A percentile compares a stretch with the other conserved stretches of the same genome.
Conservation (phyloP, 805 yeast genomes). For the Ogataea saltuana region DNA sequence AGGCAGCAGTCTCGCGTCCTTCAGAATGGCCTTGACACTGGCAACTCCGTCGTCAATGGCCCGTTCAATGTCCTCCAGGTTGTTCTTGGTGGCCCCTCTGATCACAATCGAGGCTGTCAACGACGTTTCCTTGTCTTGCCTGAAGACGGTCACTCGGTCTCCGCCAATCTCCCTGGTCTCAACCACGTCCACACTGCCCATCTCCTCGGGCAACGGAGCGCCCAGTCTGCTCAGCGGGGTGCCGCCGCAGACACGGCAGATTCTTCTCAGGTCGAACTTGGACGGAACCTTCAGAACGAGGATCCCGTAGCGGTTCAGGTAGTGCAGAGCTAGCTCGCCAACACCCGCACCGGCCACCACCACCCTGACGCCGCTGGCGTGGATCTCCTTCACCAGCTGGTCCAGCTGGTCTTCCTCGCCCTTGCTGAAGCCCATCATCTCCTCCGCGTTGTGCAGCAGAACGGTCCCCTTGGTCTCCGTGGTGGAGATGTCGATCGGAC, state of each 20-base stretch:
- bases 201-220: slow-evolving; percentile 93
- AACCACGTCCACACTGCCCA: slow-evolving; percentile 83
- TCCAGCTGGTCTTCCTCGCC: slow-evolving; percentile 97
- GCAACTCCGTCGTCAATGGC: slow-evolving; percentile 97
- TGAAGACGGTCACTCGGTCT: slow-evolving; percentile 91
- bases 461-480: slow-evolving; percentile 99
- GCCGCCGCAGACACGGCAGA: slow-evolving; percentile 96
- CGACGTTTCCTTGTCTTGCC: slow-evolving; percentile 68
- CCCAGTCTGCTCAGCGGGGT: slow-evolving; percentile 93
- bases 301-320: slow-evolving; percentile 81
- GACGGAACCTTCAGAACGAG: slow-evolving; percentile 88
- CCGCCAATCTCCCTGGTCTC: slow-evolving; percentile 96
- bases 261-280: slow-evolving; percentile 90
- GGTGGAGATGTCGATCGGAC: slow-evolving; percentile 91
- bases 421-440: slow-evolving; percentile 92
- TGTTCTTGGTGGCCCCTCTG: slow-evolving; percentile 95
- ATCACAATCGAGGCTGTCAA: slow-evolving; percentile 90
- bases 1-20: slow-evolving; percentile 78
- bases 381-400: slow-evolving; percentile 75
- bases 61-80: slow-evolving; percentile 91
- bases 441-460: slow-evolving; percentile 90
- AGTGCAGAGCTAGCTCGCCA: slow-evolving; percentile 92
- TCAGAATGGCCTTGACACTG: slow-evolving; percentile 84
- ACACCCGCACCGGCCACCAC: slow-evolving; percentile 93
- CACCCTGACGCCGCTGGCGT: slow-evolving; percentile 82